Conservation (phyloP, 306 rosid genomes). For the Trichosanthes cucumerina region DNA sequence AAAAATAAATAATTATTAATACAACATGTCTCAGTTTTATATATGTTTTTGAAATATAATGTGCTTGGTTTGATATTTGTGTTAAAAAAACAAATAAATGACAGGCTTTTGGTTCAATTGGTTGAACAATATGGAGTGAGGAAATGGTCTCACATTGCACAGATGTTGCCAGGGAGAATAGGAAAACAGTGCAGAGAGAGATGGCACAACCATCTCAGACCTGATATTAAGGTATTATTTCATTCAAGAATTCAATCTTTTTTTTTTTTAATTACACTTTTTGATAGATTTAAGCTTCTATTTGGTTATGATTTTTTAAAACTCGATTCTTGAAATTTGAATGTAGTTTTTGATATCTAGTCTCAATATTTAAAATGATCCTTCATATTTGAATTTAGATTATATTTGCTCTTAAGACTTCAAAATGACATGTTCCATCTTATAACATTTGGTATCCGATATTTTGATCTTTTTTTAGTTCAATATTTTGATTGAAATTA, state of each 20-base stretch:
- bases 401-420: too few relatives aligned
- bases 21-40: not conserved
- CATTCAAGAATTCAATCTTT: not conserved
- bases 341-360: too few relatives aligned
- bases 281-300: too few relatives aligned
- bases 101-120: constrained; percentile 64
- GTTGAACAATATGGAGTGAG: constrained; percentile 79
- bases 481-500: too few relatives aligned
- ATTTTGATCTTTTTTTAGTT: too few relatives aligned
- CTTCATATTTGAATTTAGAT: too few relatives aligned
- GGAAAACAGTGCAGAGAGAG: constrained; percentile 96
- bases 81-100: not conserved
- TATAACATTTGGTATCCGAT: too few relatives aligned
- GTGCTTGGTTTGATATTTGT: not conserved
- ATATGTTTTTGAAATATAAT: not conserved
- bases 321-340: too few relatives aligned
- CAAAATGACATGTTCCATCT: too few relatives aligned
- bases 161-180: constrained; percentile 75
- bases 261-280: not conserved
- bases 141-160: constrained; percentile 93
- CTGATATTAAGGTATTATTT: constrained; percentile 78
- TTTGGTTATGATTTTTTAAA: too few relatives aligned
- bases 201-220: constrained; percentile 95
- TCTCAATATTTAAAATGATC: too few relatives aligned
- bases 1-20: too few relatives aligned